Conservation (phyloP, 176 grass and related monocot genomes). For the Ensete glaucum region DNA sequence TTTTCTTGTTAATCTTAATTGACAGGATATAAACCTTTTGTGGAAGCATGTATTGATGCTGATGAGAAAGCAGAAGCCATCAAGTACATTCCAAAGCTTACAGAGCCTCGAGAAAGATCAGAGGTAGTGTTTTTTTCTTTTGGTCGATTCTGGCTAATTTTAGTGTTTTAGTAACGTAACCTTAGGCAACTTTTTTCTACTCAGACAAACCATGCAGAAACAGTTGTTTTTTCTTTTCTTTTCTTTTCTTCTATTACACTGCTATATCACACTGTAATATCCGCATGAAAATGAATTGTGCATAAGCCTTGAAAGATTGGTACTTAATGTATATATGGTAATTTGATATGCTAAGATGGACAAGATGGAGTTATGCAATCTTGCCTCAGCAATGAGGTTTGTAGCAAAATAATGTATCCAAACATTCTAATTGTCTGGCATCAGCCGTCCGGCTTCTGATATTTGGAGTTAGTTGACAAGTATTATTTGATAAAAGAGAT, state of each 20-base stretch:
- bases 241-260: no score
- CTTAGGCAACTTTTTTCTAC: no score
- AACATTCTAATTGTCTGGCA: not conserved
- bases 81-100: constrained; percentile 76
- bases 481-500: not conserved
- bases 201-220: no score
- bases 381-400: not conserved
- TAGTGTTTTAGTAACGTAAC: no score
- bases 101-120: constrained; percentile 73
- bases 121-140: constrained; percentile 41
- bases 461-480: no score
- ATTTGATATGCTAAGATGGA: no score
- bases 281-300: no score
- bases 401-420: not conserved
- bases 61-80: constrained; percentile 75
- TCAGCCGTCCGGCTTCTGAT: no score
- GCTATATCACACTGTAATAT: not conserved
- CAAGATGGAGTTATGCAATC: no score
- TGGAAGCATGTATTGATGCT: constrained; percentile 97
- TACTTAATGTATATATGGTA: no score
- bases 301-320: no score
- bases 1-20: constrained; percentile 7
- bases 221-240: no score
- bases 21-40: constrained; percentile 86
- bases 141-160: not conserved